Evolutionary conservation across 371 early-diverging fungal genomes (phyloP), one percentile per base, ranked within the genome.

Genomic region (Mucor piriformis): DNA sequence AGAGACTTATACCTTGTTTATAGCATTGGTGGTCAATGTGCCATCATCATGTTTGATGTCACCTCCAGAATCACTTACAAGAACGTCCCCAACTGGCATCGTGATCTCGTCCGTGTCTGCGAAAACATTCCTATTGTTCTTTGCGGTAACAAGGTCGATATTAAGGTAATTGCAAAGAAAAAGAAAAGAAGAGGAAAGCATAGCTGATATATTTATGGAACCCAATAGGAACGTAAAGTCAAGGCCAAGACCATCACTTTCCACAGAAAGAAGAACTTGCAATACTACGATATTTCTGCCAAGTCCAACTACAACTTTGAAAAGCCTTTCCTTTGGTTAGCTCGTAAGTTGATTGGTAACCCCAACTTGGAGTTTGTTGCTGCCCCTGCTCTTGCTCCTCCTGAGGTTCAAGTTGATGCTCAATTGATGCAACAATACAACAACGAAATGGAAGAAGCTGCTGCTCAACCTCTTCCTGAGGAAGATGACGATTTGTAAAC

Each of bases 301-400:
- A 99, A 99, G 91, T 86, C 87, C 76, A 99, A 99, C 91, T 98
- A 99, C 90, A 99, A 99, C 93, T 99, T 99, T 77, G 99, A 99
- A 83, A 97, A 98, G 91, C 99, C 99, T 55, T 99, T 99, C 95
- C 85, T 99, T 67, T 95, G 96, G 95, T 89, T 99, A 64, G 96
- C 99, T 33, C 92, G 99, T 70, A 98, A 97, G 88, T 88, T 99
- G 65, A 84, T 90, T 68, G 96, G 95, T 53, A 95, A 96, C 82
- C 84, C 91, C 61, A 88, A 93, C 75, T 84, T 99, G 52, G 97
- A 96, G 50, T 99, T 99, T 66, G 97, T 95, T 61, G 97, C 97
- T 67, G 94, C 99, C 29, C 96, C 99, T 54, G 96, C 98, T 40
- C 87, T 99, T 63, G 91, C 89, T 63, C 99, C 99, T 57, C 94